Base-by-base conservation (phyloP, 1,139 yeast species). In the Lodderomyces pseudojiufengensis region DNA sequence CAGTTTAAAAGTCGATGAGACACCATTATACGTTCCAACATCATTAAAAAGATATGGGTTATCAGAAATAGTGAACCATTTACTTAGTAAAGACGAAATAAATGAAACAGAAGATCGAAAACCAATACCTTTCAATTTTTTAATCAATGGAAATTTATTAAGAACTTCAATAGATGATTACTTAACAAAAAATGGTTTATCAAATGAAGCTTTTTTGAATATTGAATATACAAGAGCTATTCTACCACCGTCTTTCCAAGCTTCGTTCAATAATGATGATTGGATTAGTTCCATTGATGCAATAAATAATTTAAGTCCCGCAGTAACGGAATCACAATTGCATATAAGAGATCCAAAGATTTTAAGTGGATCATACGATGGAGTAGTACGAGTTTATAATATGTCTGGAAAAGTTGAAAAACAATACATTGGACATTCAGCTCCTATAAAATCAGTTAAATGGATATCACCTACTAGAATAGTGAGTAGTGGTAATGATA, bases 31-130 rank as follows among this genome's bases (percentile, higher is more conserved):
- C 54, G 97, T 88, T 11, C 98, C 98, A 13, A 84, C 84, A 22
- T 65, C 83, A 3, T 72, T 92, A 50, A 88, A 85, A 51, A 75
- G 97, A 57, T 90, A 79, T 57, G 98, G 99, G 36, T 74, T 92
- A 33, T 87, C 96, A 1, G 97, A 92, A 61, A 81, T 92, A 55
- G 96, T 92, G 25, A 94, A 92, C 63, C 97, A 90, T 63, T 71
- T 92, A 41, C 67, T 92, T 32, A 70, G 62, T 8, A 55, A 52
- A 28, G 31, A 28, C 12, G 12, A 9, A 11, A 21, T 15, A 9
- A 24, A 32, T 9, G 29, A 16, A n/a, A 61, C 58, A 28, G 44
- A 45, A 11, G 57, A 52, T 9, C 72, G 69, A 25, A 80, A 76
- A 24, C 81, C 94, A 1, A 76, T 88, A 33, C 97, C 97, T 15